Conservation (phyloP, 2,329 filamentous ascomycete species). For the Lachnellula subtilissima region DNA sequence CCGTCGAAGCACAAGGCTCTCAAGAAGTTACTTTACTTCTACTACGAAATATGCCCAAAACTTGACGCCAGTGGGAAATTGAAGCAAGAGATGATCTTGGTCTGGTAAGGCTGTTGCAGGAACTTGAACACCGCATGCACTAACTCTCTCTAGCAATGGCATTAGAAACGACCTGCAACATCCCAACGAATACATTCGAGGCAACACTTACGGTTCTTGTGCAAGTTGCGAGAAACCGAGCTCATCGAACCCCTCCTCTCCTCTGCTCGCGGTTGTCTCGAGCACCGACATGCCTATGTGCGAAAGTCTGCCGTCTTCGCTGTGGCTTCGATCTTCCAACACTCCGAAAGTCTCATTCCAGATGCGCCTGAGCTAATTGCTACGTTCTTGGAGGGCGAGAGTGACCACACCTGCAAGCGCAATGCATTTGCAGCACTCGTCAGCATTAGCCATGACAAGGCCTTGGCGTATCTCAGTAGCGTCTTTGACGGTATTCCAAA, state of each 20-base stretch:
- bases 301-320: slow-evolving; percentile 98
- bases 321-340: slow-evolving; percentile 84
- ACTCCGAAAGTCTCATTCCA: slow-evolving; percentile 87
- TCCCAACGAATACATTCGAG: slow-evolving; percentile 95
- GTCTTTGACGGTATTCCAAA: slow-evolving; percentile 94
- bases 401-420: slow-evolving; percentile 91
- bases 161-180: slow-evolving; percentile 97
- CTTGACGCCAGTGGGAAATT: slow-evolving; percentile 87
- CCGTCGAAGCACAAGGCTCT: slow-evolving; percentile 92
- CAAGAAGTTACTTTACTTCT: slow-evolving; percentile 98
- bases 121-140: background rate
- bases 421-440: slow-evolving; percentile 93
- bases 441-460: slow-evolving; percentile 89
- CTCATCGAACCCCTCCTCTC: slow-evolving; percentile 94
- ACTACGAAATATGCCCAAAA: slow-evolving; percentile 98
- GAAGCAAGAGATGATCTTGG: slow-evolving; percentile 99
- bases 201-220: slow-evolving; percentile 97
- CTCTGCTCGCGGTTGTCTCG: slow-evolving; percentile 84
- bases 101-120: slow-evolving; percentile 61
- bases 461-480: slow-evolving; percentile 77
- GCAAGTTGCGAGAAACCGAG: slow-evolving; percentile 92
- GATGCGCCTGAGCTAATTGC: slow-evolving; percentile 91
- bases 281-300: slow-evolving; percentile 95
- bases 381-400: slow-evolving; percentile 84
- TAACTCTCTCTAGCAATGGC: slow-evolving; percentile 65